A percentile compares a stretch with the other conserved stretches of the same genome.
Conservation (phyloP, 371 early-diverging fungal species). For the Actinomortierella ambigua region DNA sequence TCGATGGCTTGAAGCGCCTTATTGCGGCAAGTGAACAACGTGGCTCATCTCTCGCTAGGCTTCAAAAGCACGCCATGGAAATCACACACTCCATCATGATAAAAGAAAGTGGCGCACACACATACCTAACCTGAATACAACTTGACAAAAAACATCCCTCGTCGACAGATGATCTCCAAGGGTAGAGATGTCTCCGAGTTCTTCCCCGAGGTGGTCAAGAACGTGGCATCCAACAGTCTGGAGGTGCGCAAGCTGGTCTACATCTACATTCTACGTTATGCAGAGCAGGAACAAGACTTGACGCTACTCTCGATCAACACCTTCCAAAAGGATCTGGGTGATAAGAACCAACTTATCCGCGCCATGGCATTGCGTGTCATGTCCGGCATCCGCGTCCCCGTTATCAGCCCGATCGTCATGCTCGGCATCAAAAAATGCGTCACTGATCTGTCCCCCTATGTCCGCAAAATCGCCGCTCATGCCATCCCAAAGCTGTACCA, state of each 20-base stretch:
- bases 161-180: conserved; percentile 81
- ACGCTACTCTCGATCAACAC: conserved; percentile 95
- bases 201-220: conserved; percentile 97
- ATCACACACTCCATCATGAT: not conserved
- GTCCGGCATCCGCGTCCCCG: conserved; percentile 91
- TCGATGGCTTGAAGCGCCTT: conserved; percentile 88
- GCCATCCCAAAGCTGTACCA: conserved; percentile 87
- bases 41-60: not conserved
- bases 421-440: conserved; percentile 87
- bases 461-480: conserved; percentile 91
- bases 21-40: conserved; percentile 71
- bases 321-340: conserved; percentile 95
- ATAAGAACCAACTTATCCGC: conserved; percentile 89
- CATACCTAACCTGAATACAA: not conserved
- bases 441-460: conserved; percentile 90
- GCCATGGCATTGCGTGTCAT: conserved; percentile 95
- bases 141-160: not conserved
- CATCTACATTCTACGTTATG: conserved; percentile 92
- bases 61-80: not conserved
- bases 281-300: conserved; percentile 94
- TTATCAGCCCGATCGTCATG: conserved; percentile 89
- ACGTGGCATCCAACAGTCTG: conserved; percentile 88
- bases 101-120: not conserved
- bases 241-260: conserved; percentile 95
- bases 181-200: conserved; percentile 91